Base-by-base conservation (phyloP, 129 eudicot genomes). In the Dittrichia graveolens region DNA sequence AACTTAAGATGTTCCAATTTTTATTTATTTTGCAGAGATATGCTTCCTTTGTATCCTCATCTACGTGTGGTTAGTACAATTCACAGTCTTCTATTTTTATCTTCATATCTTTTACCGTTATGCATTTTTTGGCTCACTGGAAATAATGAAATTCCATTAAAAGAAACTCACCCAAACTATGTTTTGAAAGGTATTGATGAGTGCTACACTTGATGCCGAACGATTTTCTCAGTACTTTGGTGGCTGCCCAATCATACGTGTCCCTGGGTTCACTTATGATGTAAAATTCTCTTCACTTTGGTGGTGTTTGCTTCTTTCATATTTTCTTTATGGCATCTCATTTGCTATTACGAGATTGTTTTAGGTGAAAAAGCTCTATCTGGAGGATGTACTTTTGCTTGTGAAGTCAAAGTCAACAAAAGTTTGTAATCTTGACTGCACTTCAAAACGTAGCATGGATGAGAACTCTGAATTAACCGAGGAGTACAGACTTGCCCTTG, bases 121-220 rank as follows among this genome's bases (percentile, higher is more conserved):
- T 68, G 6, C 39, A 58, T 34, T 8, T 47, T 40, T 67, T 58
- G 42, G 35, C 40, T 68, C 18, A 40, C n/a, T 24, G 16, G 9
- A 5, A 44, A 75, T 53, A 54, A 57, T 43, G 53, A 24, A 24
- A 40, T 11, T 1, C 3, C 2, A 10, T 39, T 37, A 5, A 14
- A 37, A 31, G 60, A 14, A 59, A 48, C 59, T 73, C 44, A 64
- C 76, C 31, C 19, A 24, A 5, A 42, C 57, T 7, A 5, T 54
- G 43, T 37, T 73, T 46, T 72, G 57, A 75, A 85, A 95, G 99
- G 85, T 95, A 61, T 77, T 95, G 61, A 95, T 95, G 99, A 95
- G 99, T 76, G 99, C 99, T 60, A 95, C 99, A 52, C 75, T 95
- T 42, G 97, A 95, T 81, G 99, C 99, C n/a, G 99, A 95, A 31